Conservation (phyloP, 495 filamentous ascomycete species). For the Neohortaea acidophila region DNA sequence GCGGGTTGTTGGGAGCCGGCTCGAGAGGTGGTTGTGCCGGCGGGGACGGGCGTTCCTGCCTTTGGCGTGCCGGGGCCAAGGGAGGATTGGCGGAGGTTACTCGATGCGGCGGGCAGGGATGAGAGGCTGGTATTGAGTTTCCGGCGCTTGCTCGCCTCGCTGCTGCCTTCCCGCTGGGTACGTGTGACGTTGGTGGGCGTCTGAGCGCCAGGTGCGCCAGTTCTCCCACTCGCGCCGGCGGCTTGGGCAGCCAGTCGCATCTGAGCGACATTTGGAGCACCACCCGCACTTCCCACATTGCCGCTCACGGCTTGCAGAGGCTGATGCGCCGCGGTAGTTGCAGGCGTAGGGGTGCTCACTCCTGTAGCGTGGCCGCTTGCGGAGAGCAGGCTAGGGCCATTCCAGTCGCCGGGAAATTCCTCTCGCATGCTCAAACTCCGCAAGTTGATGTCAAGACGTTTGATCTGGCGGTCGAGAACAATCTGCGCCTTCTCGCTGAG, state of each 20-base stretch:
- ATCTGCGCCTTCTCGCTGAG: slow-evolving; percentile 62
- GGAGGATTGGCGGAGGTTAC: slow-evolving; percentile 65
- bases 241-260: slow-evolving; percentile 23
- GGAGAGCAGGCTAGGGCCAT: slow-evolving; percentile 10
- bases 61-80: slow-evolving; percentile 80
- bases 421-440: slow-evolving; percentile 30
- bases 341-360: slow-evolving; percentile 28
- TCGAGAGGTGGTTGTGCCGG: slow-evolving; percentile 45
- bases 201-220: slow-evolving; percentile 11
- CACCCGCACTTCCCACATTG: slow-evolving; percentile 13
- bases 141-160: slow-evolving; percentile 56
- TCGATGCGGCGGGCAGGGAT: slow-evolving; percentile 51
- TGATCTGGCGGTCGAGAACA: slow-evolving; percentile 76
- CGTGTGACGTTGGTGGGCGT: slow-evolving; percentile 41
- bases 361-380: slow-evolving; percentile 22
- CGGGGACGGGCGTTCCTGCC: slow-evolving; percentile 53
- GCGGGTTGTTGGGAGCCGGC: slow-evolving; percentile 52
- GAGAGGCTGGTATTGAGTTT: slow-evolving; percentile 51
- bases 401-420: slow-evolving; percentile 17
- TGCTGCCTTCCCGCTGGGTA: slow-evolving; percentile 57
- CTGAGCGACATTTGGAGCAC: slow-evolving; percentile 23
- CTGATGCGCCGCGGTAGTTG: background rate
- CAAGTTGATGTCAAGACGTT: slow-evolving; percentile 73
- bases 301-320: slow-evolving; percentile 12
- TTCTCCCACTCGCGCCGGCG: slow-evolving; percentile 9